phyloP scores from a whole-genome alignment of 73 alveolate genomes.

The Paramecium bursaria region DNA sequence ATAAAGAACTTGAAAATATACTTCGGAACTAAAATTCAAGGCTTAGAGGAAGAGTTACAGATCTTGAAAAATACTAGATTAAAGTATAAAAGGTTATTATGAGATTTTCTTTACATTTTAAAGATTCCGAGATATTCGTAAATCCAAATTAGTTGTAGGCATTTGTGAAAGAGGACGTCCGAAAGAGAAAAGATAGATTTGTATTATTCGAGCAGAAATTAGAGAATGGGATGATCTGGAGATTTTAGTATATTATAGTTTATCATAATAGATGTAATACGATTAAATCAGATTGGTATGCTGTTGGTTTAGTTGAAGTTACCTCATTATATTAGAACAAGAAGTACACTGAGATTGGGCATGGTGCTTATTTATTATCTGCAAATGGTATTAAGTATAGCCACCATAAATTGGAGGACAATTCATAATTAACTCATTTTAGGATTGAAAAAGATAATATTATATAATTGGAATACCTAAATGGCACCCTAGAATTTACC shows the following conservation, averaged over 20 bases:
- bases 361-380: conserved; percentile 61
- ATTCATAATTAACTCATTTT: conserved; percentile 38
- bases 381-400: conserved; percentile 62
- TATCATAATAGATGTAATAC: conserved; percentile 13
- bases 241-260: background rate
- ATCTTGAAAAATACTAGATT: background rate
- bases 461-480: background rate
- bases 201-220: conserved; percentile 30
- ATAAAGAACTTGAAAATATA: background rate
- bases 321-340: conserved; percentile 34
- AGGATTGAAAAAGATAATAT: conserved; percentile 45
- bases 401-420: conserved; percentile 36
- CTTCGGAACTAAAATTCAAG: conserved; percentile 16
- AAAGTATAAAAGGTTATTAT: conserved; percentile 5
- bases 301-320: conserved; percentile 61
- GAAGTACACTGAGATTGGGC: conserved; percentile 62
- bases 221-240: background rate
- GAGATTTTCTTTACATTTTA: conserved; percentile 25
- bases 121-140: conserved; percentile 59
- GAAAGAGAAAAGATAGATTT: conserved; percentile 67
- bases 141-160: conserved; percentile 17
- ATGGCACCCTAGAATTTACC: background rate
- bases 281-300: conserved; percentile 61
- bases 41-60: background rate
- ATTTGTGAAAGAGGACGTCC: conserved; percentile 10